These are phyloP conservation scores for Populus ilicifolia DNA, from an alignment of 345 rosid species.

Conservation along the genomic window DNA sequence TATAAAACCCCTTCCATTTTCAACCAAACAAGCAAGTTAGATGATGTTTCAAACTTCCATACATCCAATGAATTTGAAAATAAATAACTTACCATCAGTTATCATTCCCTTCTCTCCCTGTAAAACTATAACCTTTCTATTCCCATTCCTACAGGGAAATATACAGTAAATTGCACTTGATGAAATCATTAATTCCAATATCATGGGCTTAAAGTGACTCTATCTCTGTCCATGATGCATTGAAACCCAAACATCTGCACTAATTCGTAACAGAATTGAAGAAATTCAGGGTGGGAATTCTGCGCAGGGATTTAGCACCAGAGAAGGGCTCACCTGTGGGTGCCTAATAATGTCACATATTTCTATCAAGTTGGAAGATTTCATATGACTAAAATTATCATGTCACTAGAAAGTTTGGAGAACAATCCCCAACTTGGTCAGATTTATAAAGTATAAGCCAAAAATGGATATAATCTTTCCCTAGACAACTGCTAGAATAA, in stretches of 20 bases:
- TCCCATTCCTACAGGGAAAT: background rate
- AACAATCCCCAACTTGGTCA: background rate
- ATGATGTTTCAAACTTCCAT: background rate
- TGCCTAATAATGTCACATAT: background rate
- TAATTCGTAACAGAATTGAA: background rate
- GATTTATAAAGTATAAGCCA: background rate
- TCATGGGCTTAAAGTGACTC: background rate
- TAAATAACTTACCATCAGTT: too few relatives aligned
- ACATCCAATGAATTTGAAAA: background rate
- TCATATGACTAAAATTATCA: background rate
- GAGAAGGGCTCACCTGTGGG: background rate
- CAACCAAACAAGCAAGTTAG: background rate
- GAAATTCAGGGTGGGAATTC: background rate
- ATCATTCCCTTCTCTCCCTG: background rate
- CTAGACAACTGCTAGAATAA: background rate
- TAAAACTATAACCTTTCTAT: background rate
- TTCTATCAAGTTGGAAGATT: too few relatives aligned
- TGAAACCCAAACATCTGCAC: background rate
- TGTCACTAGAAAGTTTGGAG: background rate
- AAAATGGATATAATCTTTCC: background rate
- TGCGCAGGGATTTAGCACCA: background rate
- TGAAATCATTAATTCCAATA: background rate
- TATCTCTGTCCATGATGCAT: background rate
- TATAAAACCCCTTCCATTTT: background rate
- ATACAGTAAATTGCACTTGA: background rate